A percentile compares a stretch with the other conserved stretches of the same genome.
Conservation (phyloP, 1,284 basidiomycete species). For the Porphyrellus sp. region DNA sequence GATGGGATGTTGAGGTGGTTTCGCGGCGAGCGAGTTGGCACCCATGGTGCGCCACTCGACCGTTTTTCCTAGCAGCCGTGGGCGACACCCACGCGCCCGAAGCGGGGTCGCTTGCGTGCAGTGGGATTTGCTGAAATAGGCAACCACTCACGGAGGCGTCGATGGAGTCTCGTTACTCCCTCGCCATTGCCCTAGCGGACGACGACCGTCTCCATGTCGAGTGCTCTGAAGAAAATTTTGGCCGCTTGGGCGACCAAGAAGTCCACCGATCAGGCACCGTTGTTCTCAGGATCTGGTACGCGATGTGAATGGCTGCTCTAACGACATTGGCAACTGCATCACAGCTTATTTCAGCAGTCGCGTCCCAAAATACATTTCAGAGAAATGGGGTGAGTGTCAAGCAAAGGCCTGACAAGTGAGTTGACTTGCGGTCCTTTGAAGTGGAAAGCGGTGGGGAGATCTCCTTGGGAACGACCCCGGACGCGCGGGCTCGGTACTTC, state of each 20-base stretch:
- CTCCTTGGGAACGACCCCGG: constrained; percentile 10
- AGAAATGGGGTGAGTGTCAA: constrained; percentile 27
- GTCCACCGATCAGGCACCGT: not conserved
- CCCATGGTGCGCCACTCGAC: constrained; percentile 18
- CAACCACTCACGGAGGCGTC: not conserved
- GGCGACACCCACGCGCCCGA: not conserved
- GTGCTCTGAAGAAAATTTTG: constrained; percentile 11
- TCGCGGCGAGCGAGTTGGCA: constrained; percentile 10
- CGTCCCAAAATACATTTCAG: constrained; percentile 18
- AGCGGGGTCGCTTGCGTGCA: not conserved
- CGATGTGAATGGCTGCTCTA: not conserved
- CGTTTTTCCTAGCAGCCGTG: not conserved
- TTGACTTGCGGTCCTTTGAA: constrained; percentile 4
- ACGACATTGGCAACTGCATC: not conserved
- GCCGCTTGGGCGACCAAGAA: not conserved
- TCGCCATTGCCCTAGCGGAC: not conserved
- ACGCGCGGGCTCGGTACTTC: constrained; percentile 26
- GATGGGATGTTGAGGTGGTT: constrained; percentile 7
- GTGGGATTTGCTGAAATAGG: not conserved
- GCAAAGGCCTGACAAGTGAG: not conserved
- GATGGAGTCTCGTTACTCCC: too few species aligned
- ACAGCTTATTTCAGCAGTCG: constrained; percentile 32
- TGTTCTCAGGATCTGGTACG: constrained; percentile 31
- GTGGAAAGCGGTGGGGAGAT: constrained; percentile 27
- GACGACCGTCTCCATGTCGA: constrained; percentile 12